phyloP scores from a whole-genome alignment of 345 rosid genomes.

The Eucalyptus grandis region DNA sequence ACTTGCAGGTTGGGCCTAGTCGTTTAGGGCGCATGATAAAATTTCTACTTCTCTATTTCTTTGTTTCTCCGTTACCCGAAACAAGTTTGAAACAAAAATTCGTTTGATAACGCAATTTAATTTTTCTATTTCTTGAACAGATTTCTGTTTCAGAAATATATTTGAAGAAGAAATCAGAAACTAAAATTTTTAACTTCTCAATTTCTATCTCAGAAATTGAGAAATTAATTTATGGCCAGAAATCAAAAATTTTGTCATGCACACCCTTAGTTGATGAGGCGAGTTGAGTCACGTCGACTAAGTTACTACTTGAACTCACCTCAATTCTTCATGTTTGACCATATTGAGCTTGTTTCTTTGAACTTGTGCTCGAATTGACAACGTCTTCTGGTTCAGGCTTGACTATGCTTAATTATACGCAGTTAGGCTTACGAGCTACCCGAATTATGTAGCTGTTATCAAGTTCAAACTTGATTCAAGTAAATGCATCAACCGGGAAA shows the following conservation, averaged over 20 bases:
- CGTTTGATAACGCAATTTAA: no score
- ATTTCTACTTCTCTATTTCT: no score
- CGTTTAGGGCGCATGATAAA: no score
- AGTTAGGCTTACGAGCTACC: not conserved
- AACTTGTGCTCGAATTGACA: not conserved
- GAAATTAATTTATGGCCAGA: no score
- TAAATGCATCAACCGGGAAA: not conserved
- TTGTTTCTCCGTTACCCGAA: no score
- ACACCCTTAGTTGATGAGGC: not conserved
- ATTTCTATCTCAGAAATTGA: no score
- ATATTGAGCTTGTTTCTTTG: not conserved
- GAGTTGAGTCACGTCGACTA: not conserved
- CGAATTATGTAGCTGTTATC: not conserved
- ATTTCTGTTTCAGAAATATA: no score
- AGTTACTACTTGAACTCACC: not conserved
- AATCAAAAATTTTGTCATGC: no score
- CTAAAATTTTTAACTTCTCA: no score
- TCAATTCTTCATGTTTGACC: not conserved
- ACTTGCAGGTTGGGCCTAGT: not conserved
- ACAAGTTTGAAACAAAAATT: no score
- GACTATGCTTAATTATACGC: not conserved
- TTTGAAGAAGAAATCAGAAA: no score
- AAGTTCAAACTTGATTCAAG: not conserved
- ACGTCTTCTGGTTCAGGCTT: not conserved
- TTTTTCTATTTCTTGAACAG: no score